A percentile compares a stretch with the other conserved stretches of the same genome.
Conservation (phyloP, 176 grass and related monocot species). For the Carex littledalei region DNA sequence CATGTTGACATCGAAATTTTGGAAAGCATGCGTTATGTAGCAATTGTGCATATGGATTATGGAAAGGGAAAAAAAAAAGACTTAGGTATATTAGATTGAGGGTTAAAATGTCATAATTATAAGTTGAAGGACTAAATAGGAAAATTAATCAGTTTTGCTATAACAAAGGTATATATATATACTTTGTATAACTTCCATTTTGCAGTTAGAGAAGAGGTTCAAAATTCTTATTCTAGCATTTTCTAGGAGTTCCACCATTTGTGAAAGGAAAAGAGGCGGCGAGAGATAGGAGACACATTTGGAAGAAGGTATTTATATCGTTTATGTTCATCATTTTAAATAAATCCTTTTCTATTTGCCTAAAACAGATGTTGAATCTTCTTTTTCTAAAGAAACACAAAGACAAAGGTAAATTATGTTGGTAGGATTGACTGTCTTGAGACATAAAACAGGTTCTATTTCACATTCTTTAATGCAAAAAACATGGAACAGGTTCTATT, state of each 20-base stretch:
- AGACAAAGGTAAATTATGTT: background rate
- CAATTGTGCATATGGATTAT: background rate
- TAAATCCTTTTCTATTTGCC: background rate
- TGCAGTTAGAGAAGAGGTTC: background rate
- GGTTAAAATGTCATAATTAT: conserved; percentile 5
- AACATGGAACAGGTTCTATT: background rate
- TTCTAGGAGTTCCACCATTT: background rate
- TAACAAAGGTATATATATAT: background rate
- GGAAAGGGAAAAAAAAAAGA: background rate
- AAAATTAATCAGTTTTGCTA: background rate
- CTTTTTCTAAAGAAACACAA: background rate
- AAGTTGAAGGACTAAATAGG: background rate
- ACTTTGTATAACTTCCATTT: background rate
- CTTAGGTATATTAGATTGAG: background rate
- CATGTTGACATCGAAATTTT: background rate
- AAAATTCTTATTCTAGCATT: background rate
- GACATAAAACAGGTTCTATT: background rate
- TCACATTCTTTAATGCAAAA: background rate
- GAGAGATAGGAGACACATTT: background rate
- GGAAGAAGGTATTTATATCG: background rate
- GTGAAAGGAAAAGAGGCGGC: background rate
- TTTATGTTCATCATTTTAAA: background rate
- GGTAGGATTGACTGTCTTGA: background rate
- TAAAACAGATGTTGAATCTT: background rate
- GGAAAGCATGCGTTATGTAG: background rate